Evolutionary conservation across 495 filamentous ascomycete genomes (phyloP), one percentile per base, ranked within the genome.

Genomic region (Usnea hakonensis): DNA sequence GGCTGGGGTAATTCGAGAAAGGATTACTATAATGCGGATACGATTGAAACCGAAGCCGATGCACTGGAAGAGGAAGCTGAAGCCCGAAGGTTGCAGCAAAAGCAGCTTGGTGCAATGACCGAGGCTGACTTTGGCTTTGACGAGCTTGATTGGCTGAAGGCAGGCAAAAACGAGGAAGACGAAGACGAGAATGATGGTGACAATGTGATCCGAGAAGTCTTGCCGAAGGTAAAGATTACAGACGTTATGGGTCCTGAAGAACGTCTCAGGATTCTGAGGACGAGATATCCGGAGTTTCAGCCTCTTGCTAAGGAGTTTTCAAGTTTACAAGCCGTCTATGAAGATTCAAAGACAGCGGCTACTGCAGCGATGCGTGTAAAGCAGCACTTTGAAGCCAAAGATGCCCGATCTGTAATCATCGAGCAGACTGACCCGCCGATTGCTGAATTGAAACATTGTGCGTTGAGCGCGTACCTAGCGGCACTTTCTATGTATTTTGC

Each of bases 91-190:
- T 71, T 97, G 33, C 94, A 97, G 74, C 83, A 90, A 70, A 97
- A 95, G 81, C 91, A 90, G 66, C 72, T 97, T 53, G 77, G 89
- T 67, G 84, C 85, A 62, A 90, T 96, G 86, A 79, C 85, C 19
- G 91, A 94, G 69, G 89, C 85, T 44, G 95, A 98, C 71, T 97
- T 95, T 68, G 85, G 89, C 2, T 95, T 96, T 59, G 90, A 97
- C 65, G 90, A 95, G 71, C 80, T 81, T 43, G 90, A 93, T 60
- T 97, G 93, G 94, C 65, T 83, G 26, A 78, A 80, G 53, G 66
- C 76, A 21, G 73, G 73, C 61, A 78, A 80, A 64, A 74, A 57
- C 17, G 70, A 72, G 10, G 69, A 69, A 26, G 71, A 62, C 37
- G 67, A 72, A 32, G 73, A 75, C 30, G 79, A 77, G 33, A 68